Percentiles rank a stretch among this genome's conserved stretches.
These are phyloP conservation scores for Dacryopinax primogenitus DNA, from an alignment of 768 basidiomycete species.

Conservation along the genomic window DNA sequence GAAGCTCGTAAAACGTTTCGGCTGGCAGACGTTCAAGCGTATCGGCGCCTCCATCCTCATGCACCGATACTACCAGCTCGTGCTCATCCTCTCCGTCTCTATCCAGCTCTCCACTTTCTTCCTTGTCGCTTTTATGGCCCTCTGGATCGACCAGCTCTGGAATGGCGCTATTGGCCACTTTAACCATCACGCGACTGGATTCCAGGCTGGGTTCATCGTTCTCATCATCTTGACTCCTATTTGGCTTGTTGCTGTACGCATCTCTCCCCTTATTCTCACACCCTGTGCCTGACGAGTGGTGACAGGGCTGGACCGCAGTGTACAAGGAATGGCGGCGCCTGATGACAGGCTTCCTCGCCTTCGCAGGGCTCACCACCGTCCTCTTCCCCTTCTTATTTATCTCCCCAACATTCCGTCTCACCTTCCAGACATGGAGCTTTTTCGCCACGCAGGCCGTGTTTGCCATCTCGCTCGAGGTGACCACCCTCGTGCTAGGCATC, in stretches of 20 bases:
- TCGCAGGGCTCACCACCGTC: constrained; percentile 48
- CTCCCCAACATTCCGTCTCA: constrained; percentile 56
- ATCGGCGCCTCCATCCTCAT: constrained; percentile 63
- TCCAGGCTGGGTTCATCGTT: constrained; percentile 43
- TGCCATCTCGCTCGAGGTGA: constrained; percentile 45
- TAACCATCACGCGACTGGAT: constrained; percentile 35
- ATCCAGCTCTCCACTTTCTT: constrained; percentile 72
- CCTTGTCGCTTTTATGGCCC: constrained; percentile 50
- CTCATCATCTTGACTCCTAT: constrained; percentile 44
- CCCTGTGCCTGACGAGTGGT: background rate
- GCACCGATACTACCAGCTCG: constrained; percentile 59
- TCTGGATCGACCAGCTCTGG: constrained; percentile 68
- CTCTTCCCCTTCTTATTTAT: constrained; percentile 66
- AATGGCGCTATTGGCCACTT: constrained; percentile 50
- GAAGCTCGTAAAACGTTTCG: constrained; percentile 61
- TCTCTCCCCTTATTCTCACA: background rate
- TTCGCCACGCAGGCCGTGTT: constrained; percentile 50
- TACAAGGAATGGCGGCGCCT: constrained; percentile 48
- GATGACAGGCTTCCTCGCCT: constrained; percentile 49
- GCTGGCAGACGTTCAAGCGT: constrained; percentile 82
- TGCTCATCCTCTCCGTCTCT: constrained; percentile 54
- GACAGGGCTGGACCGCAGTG: constrained; percentile 62
- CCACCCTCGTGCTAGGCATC: constrained; percentile 48
- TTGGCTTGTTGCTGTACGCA: background rate
- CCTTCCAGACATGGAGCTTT: constrained; percentile 59